Conservation (phyloP, 352 stramenopile genomes). For the Halophytophthora batemanensis region DNA sequence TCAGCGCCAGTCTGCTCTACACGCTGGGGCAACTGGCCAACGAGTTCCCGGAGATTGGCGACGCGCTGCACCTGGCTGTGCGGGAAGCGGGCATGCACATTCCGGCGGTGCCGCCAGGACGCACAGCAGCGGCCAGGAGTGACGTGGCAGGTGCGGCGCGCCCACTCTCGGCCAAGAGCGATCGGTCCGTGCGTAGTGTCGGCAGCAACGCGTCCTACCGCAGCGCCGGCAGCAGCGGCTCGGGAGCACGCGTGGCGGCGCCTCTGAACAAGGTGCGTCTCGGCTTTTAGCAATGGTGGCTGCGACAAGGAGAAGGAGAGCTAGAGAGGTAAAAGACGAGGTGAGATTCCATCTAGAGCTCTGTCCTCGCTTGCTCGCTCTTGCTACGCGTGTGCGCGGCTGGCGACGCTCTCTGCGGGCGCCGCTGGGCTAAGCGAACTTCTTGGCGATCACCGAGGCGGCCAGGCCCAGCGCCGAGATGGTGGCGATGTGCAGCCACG, state of each 20-base stretch:
- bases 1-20: slow-evolving; percentile 86
- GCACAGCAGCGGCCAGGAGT: slow-evolving; percentile 46
- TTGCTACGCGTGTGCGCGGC: no score
- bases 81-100: slow-evolving; percentile 77
- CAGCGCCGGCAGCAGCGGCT: slow-evolving; percentile 45
- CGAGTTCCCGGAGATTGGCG: slow-evolving; percentile 93
- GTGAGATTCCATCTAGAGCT: no score
- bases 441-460: slow-evolving; percentile 46
- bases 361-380: no score
- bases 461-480: slow-evolving; percentile 56
- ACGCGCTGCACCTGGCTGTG: slow-evolving; percentile 69
- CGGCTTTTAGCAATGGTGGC: slow-evolving; percentile 59
- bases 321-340: no score
- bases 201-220: slow-evolving; percentile 50
- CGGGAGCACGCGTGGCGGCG: slow-evolving; percentile 47
- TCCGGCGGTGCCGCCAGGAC: slow-evolving; percentile 64
- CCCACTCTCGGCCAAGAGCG: slow-evolving; percentile 53
- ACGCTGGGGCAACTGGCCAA: slow-evolving; percentile 90
- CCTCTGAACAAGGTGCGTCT: slow-evolving; percentile 63
- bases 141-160: slow-evolving; percentile 36
- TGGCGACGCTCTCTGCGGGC: not conserved
- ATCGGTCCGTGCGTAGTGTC: slow-evolving; percentile 49
- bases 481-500: slow-evolving; percentile 71
- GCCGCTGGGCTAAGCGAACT: slow-evolving; percentile 34
- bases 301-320: no score